Base-by-base conservation (phyloP, 306 rosid genomes). In the Cucurbita ficifolia region DNA sequence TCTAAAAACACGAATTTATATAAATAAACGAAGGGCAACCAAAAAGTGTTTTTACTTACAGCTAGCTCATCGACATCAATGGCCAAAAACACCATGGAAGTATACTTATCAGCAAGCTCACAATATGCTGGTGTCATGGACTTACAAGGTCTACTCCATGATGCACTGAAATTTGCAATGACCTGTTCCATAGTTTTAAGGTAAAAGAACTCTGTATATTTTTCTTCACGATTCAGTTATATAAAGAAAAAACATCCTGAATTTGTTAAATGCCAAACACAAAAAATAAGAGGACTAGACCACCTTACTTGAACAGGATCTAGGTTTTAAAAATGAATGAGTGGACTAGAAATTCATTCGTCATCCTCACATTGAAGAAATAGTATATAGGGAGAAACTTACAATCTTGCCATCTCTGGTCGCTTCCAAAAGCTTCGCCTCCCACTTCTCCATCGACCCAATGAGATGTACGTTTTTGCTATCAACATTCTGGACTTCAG, bases 81-180 rank as follows among this genome's bases (percentile, higher is more conserved):
- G 68, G 83, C 10, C 68, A 92, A 78, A 86, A 92, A 92, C 71
- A 88, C 53, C 68, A 85, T 22, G 55, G 92, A 88, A 57, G 92
- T 79, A 83, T 86, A 75, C 73, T 86, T 86, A 82, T 85, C 89
- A 38, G 97, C 88, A 75, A 92, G 79, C 73, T 89, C 95, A 57
- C 73, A 6, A 78, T 79, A 92, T 54, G 76, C 85, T 13, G 96
- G 86, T 4, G 84, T 84, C 76, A 89, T 80, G 24, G 76, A 58
- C 83, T 75, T 85, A 76, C 92, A 88, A 11, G 97, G 95, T 76
- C 87, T 88, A 80, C 97, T 89, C 96, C 96, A 92, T 4, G 85
- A 24, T 73, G 98, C 96, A 81, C 91, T 78, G 86, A 88, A 92
- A 76, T 92, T 92, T 14, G 88, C 92, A 70, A 90, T 46, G 73